Percentiles rank a stretch among this genome's conserved stretches.
Conservation (phyloP, 345 rosid genomes). For the Brassica carinata region DNA sequence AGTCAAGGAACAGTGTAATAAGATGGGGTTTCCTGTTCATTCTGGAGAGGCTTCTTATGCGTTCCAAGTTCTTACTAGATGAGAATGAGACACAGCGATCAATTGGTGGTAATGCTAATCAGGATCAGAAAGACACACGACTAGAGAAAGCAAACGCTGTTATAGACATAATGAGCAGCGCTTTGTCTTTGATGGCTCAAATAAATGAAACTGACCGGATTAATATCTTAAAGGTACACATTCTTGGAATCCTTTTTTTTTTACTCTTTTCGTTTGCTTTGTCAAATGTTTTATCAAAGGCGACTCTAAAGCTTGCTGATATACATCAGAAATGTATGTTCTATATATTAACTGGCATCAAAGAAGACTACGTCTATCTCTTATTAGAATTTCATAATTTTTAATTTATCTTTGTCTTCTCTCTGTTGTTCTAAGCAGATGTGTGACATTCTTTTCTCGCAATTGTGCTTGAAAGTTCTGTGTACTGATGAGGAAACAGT, state of each 20-base stretch:
- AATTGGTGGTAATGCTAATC: slow-evolving; percentile 39
- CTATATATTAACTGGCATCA: background rate
- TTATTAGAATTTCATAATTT: slow-evolving; percentile 17
- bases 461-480: slow-evolving; percentile 91
- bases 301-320: slow-evolving; percentile 17
- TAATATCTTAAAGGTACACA: slow-evolving; percentile 88
- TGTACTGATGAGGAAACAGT: slow-evolving; percentile 52
- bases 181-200: slow-evolving; percentile 81
- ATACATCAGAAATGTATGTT: slow-evolving; percentile 1
- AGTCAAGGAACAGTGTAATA: slow-evolving; percentile 69
- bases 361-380: too few species aligned
- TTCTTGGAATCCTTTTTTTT: background rate
- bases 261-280: background rate
- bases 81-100: slow-evolving; percentile 74
- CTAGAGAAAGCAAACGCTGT: slow-evolving; percentile 95
- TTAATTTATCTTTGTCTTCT: slow-evolving; percentile 10
- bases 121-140: slow-evolving; percentile 51
- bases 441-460: slow-evolving; percentile 97
- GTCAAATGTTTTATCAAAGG: background rate
- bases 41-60: slow-evolving; percentile 95
- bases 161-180: slow-evolving; percentile 92
- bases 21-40: slow-evolving; percentile 91
- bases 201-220: slow-evolving; percentile 88
- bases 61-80: slow-evolving; percentile 88
- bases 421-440: slow-evolving; percentile 62